Evolutionary conservation across 495 filamentous ascomycete species (phyloP), one percentile per base, ranked within the genome.

Genomic region (Penicillium robsamsonii): DNA sequence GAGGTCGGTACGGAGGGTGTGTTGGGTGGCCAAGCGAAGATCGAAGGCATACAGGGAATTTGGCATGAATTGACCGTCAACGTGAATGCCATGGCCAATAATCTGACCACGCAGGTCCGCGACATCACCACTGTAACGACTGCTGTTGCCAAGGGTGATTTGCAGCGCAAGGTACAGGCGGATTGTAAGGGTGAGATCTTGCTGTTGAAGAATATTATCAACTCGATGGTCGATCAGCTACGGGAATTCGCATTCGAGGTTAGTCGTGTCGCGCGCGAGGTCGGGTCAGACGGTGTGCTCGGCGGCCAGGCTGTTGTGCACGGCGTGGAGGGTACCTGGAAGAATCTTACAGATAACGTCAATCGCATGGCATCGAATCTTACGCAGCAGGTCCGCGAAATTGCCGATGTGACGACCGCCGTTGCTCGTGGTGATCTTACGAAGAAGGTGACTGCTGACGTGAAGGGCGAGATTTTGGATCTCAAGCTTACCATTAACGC

Each of bases 31-130:
- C 92, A 96, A 70, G 92, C 92, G 25, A 85, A 86, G 66, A 90
- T 96, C 27, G 84, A 87, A 53, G 91, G 90, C 30, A 92, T 96
- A 38, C 86, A 91, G 70, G 92, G 92, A 53, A 94, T 92, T 8
- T 96, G 92, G 92, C 90, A 91, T 61, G 92, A 96, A 65, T 75
- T 96, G 59, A 96, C 92, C 30, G 84, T 91, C 57, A 96, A 93
- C 67, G 91, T 96, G 47, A 96, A 96, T 58, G 90, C 90, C 49
- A 96, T 76, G 90, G 91, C 91, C 53, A 89, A 90, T 67, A 95
- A 95, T 60, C 81, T 96, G 12, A 96, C 91, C 0, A 91, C 88
- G 5, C 91, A 96, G 76, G 91, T 96, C 47, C 84, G 91, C 68
- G 92, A 95, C 70, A 96, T 96, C 65, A 91, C 91, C 41, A 89